These are phyloP conservation scores for Sphagnum magellanicum DNA, from an alignment of 228 moss, liverwort and hornwort species.

Conservation along the genomic window DNA sequence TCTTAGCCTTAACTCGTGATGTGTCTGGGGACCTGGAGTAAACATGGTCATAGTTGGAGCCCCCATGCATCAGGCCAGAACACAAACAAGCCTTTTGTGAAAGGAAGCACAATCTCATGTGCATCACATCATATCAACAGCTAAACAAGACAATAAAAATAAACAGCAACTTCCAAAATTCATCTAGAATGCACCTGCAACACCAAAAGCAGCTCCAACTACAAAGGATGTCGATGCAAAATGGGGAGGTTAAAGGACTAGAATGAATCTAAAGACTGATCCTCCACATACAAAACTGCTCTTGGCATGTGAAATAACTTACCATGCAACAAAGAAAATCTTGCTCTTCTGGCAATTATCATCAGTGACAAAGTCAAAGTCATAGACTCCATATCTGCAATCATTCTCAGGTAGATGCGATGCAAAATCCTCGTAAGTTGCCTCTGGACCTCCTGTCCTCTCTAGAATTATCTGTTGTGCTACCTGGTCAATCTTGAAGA, in stretches of 20 bases:
- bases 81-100: neutral
- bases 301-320: conserved; percentile 4
- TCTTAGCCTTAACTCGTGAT: conserved; percentile 80
- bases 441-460: conserved; percentile 70
- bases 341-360: conserved; percentile 99
- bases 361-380: conserved; percentile 77
- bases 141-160: too few species aligned
- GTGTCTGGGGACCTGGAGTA: conserved; percentile 63
- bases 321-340: conserved; percentile 95
- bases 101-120: neutral
- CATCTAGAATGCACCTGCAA: too few species aligned
- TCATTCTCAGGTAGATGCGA: conserved; percentile 63
- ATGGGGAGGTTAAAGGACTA: too few species aligned
- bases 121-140: too few species aligned
- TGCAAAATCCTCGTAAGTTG: conserved; percentile 71
- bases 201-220: too few species aligned
- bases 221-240: too few species aligned
- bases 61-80: neutral
- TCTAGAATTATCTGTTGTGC: conserved; percentile 74
- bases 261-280: too few species aligned
- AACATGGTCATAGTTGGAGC: conserved; percentile 2
- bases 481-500: conserved; percentile 96
- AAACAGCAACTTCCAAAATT: too few species aligned
- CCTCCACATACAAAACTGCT: too few species aligned
- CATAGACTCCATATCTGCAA: conserved; percentile 87